phyloP scores from a whole-genome alignment of 2,329 filamentous ascomycete genomes.

The Dactylellina sp. region DNA sequence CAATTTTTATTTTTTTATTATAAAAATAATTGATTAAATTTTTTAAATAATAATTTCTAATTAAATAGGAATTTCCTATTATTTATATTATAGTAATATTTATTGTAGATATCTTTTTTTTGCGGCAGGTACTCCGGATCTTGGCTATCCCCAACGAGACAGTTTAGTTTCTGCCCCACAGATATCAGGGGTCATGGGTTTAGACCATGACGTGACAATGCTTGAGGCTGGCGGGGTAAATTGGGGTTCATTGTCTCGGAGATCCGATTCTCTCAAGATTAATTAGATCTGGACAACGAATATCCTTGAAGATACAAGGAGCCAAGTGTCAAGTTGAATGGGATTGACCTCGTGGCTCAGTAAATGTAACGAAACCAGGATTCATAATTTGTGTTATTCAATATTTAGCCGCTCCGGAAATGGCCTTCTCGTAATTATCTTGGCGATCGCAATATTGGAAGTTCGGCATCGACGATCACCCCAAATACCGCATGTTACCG shows the following conservation, averaged over 20 bases:
- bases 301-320: not conserved
- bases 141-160: constrained; percentile 41
- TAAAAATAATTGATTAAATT: too few relatives aligned
- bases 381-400: not conserved
- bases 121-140: constrained; percentile 24
- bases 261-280: too few relatives aligned
- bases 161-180: constrained; percentile 43
- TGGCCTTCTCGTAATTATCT: not conserved
- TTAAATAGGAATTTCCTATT: too few relatives aligned
- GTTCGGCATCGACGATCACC: not conserved
- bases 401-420: not conserved
- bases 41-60: too few relatives aligned
- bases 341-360: too few relatives aligned
- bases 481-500: not conserved
- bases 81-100: too few relatives aligned
- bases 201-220: constrained; percentile 39
- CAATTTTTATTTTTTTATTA: too few relatives aligned
- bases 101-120: too few relatives aligned
- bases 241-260: not conserved
- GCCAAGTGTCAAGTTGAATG: too few relatives aligned
- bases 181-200: constrained; percentile 33
- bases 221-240: constrained; percentile 21
- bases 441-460: not conserved
- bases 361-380: too few relatives aligned
- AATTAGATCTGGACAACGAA: not conserved